Percentiles rank a stretch among this genome's conserved stretches.
These are phyloP conservation scores for Davidsoniella eucalypti DNA, from an alignment of 2,329 filamentous ascomycete species.

Conservation along the genomic window DNA sequence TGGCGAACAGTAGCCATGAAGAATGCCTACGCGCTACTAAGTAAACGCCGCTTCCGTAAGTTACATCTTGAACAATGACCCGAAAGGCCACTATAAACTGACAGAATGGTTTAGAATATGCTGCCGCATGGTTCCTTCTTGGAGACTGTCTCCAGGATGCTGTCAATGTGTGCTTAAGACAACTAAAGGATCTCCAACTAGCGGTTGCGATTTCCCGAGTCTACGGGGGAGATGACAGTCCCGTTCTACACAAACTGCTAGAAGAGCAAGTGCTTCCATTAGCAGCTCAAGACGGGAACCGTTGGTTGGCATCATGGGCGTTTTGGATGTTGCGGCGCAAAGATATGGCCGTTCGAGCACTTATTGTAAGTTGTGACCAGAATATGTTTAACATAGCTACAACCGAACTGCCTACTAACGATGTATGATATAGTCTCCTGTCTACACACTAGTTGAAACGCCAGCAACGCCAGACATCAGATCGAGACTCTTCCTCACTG, in stretches of 20 bases:
- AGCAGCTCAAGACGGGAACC: constrained; percentile 66
- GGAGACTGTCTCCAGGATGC: constrained; percentile 75
- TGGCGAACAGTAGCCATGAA: constrained; percentile 86
- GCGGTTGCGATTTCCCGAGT: constrained; percentile 77
- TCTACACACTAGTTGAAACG: constrained; percentile 56
- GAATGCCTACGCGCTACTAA: constrained; percentile 89
- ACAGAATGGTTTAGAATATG: constrained; percentile 53
- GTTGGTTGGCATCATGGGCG: constrained; percentile 90
- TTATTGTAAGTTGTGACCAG: constrained; percentile 45
- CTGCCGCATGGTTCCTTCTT: constrained; percentile 86
- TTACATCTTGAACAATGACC: constrained; percentile 1
- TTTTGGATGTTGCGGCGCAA: constrained; percentile 78
- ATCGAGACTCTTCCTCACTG: constrained; percentile 66
- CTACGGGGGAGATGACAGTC: constrained; percentile 71
- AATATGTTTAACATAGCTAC: neutral
- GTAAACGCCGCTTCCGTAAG: constrained; percentile 70
- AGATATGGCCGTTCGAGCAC: constrained; percentile 67
- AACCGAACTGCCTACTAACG: neutral
- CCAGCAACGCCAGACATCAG: constrained; percentile 53
- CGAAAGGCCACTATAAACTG: neutral
- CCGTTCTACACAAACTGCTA: constrained; percentile 55
- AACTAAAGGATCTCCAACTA: constrained; percentile 76
- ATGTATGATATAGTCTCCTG: constrained; percentile 42
- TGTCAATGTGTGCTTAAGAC: constrained; percentile 69
- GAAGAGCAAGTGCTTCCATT: constrained; percentile 63